Base-by-base conservation (phyloP, 2,329 filamentous ascomycete species). In the Rutstroemia sp. region DNA sequence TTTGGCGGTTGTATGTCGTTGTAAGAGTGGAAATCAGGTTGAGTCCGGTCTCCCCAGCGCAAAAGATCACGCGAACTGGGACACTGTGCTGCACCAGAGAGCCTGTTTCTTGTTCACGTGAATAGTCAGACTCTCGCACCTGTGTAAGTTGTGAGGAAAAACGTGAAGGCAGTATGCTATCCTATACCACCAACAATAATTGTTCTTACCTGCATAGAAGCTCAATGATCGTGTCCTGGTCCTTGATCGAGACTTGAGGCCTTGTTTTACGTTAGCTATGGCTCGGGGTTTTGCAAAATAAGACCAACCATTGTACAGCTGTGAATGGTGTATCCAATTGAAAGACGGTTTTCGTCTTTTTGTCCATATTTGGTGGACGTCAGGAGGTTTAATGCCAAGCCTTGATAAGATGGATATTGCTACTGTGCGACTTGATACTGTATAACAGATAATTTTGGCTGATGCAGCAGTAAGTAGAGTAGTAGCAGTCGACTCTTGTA, bases 241-340 rank as follows among this genome's bases (percentile, higher is more conserved):
- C 76, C 49, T 81, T 73, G 17, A 72, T 66, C 2, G 75, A 73
- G 45, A 87, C 76, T 44, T 76, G 69, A 7, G 86, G 86, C 84
- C 86, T 89, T 37, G 16, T 44, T 48, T 61, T 12, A 60, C 56
- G 34, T 41, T 58, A 23, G 30, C 7, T 27, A 39, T 17, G 14
- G 17, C 38, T n/a, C 3, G 6, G 4, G n/a, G 37, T 38, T 45
- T 12, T 8, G 6, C 51, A 58, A 23, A 9, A n/a, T 21, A 23
- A 46, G 17, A 23, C 73, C 44, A 69, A 87, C 86, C 84, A 88
- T 68, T 77, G 69, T 10, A 78, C 73, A 5, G 75, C 70, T 2
- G 84, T 82, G 67, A 81, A 88, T 0, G 85, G 84, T 2, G 81
- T 82, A 48, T 87, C 83, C 23, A 87, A 76, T 63, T 84, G 83